These are phyloP conservation scores for Fusarium camptoceras DNA, from an alignment of 2,329 filamentous ascomycete genomes.

Conservation along the genomic window DNA sequence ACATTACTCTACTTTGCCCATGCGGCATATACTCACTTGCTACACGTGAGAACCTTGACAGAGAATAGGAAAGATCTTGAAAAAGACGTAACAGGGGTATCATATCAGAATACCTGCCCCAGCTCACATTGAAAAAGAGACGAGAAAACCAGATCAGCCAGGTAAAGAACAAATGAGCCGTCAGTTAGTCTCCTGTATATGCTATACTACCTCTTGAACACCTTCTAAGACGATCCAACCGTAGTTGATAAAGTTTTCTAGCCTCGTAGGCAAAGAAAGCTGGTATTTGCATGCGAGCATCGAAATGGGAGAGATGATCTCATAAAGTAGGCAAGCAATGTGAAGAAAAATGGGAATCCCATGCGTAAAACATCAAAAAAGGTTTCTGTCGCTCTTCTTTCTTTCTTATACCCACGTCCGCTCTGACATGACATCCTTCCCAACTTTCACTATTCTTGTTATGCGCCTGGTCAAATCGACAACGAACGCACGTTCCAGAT, in stretches of 20 bases:
- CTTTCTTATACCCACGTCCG: slow-evolving; percentile 32
- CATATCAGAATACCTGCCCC: not conserved
- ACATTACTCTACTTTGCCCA: not conserved
- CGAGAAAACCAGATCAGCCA: not conserved
- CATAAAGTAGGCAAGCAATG: slow-evolving; percentile 21
- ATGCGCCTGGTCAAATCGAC: slow-evolving; percentile 25
- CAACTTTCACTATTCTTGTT: slow-evolving; percentile 30
- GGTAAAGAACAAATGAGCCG: slow-evolving; percentile 2
- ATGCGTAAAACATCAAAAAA: slow-evolving; percentile 45
- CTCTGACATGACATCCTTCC: slow-evolving; percentile 23
- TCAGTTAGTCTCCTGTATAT: slow-evolving; percentile 38
- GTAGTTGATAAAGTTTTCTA: slow-evolving; percentile 14
- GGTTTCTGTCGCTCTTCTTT: slow-evolving; percentile 44
- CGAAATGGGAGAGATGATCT: slow-evolving; percentile 17
- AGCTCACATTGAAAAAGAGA: slow-evolving; percentile 8
- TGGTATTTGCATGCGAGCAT: slow-evolving; percentile 13
- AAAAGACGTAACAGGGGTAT: not conserved
- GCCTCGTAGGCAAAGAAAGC: slow-evolving; percentile 1
- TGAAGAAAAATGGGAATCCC: slow-evolving; percentile 37
- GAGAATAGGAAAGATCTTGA: not conserved
- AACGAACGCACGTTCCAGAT: slow-evolving; percentile 34
- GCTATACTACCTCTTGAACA: slow-evolving; percentile 24
- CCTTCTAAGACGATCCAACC: slow-evolving; percentile 30
- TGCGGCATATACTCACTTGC: not conserved
- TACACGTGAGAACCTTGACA: not conserved